Base-by-base conservation (phyloP, 1,284 basidiomycete genomes). In the Irpex sp. region DNA sequence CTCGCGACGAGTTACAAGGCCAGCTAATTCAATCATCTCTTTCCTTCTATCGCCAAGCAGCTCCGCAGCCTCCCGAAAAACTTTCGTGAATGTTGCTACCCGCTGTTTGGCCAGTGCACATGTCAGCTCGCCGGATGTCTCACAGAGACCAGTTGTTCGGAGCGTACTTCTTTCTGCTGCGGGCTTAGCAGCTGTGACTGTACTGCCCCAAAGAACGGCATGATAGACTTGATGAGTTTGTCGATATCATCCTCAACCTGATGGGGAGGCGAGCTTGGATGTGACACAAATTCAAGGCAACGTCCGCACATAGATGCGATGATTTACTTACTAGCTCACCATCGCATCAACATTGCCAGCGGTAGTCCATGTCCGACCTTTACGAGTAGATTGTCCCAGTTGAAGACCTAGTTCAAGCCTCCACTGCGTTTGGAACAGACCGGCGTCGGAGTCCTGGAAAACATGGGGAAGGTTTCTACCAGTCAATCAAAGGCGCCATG, bases 11-110 rank as follows among this genome's bases (percentile, higher is more conserved):
- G 64, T 65, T 8, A 38, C 61, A 15, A 65, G 44, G 26, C 51
- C 26, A 4, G 4, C 37, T 26, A 65, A 5, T 26, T 65, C 49
- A 55, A 62, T n/a, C 64, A 65, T 65, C 15, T 59, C 57, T 48
- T 48, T 36, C 3, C 13, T 19, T 11, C 44, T 6, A 15, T 60
- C 58, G n/a, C 64, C 64, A 4, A 65, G 48, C 31, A 21, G 15
- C 31, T 60, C 54, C 31, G 57, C 8, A 7, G 48, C 59, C 15
- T 8, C 44, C 13, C 38, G 19, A 21, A 26, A 38, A 9, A 55
- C 7, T 44, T 58, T 61, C 6, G 49, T 8, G 19, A 51, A 51
- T 8, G 49, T 21, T n/a, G 49, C 19, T 8, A 7, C n/a, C 49
- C 49, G 9, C 44, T 51, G 13, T 51, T 51, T n/a, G 15, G 17